Base-by-base conservation (phyloP, 192 early-diverging fungal genomes). In the Mortierella hygrophila region DNA sequence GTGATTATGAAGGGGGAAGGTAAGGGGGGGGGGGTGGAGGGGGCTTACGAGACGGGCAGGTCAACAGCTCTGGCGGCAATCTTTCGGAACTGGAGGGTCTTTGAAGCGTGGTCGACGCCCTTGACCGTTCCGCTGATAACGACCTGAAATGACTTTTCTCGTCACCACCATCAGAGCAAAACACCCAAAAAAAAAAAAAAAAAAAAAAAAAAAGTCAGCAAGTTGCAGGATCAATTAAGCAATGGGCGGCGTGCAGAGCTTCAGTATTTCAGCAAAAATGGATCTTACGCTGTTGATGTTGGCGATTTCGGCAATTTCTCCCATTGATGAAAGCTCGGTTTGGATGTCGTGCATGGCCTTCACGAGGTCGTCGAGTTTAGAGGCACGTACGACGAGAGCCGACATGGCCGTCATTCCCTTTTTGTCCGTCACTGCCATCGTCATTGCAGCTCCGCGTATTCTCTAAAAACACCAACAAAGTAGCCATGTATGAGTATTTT, bases 391-490 rank as follows among this genome's bases (percentile, higher is more conserved):
- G 29, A 98, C 94, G 15, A 98, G 90, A 26, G 97, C 98, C 26
- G 95, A 93, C 96, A 99, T 99, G 20, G 95, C 92, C 11, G 97
- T 98, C 16, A 85, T 83, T 60, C 91, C 88, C 77, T 89, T 65
- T 26, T 65, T 90, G 74, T 94, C 89, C 23, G 88, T 92, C 8
- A 96, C 92, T 35, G 94, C 93, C 42, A 90, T 90, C 54, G 96
- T 93, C 97, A 99, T 99, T 10, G 96, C 89, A 80, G 96, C 91
- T 26, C 98, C 98, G 44, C 98, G 94, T 29, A 95, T 83, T 76
- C 94, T 88, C 92, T 95, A 75, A 71, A 32, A 23, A 49, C 6
- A 15, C 3, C 21, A 75, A 40, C n/a, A 29, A 46, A 46, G 44
- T 46, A 46, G 44, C 44, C 44, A 13, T 46, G 44, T 3, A 13